Conservation (phyloP, 768 basidiomycete species). For the Tricholoma furcatifolium region DNA sequence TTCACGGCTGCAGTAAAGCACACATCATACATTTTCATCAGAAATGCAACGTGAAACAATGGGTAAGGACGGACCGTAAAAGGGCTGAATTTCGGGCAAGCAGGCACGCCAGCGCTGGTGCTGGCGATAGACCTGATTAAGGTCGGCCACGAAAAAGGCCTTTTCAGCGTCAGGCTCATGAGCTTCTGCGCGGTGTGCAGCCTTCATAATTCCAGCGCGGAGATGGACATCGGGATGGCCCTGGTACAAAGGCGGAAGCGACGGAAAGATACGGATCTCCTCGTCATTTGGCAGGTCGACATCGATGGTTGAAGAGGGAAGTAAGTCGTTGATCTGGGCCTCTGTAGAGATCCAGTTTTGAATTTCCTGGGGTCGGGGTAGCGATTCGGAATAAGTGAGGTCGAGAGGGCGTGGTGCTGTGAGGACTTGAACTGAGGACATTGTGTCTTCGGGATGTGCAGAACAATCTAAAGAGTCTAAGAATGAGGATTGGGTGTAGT, state of each 20-base stretch:
- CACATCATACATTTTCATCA: constrained; percentile 3
- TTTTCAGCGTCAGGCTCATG: constrained; percentile 77
- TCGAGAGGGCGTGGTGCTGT: constrained; percentile 33
- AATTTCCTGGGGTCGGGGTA: constrained; percentile 23
- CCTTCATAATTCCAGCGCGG: constrained; percentile 72
- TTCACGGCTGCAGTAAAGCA: constrained; percentile 71
- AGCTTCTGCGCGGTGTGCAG: constrained; percentile 47
- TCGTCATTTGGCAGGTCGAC: constrained; percentile 20
- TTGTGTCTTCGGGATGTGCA: constrained; percentile 31
- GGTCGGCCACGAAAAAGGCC: constrained; percentile 96
- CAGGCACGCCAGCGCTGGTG: constrained; percentile 77
- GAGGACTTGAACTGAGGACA: constrained; percentile 61
- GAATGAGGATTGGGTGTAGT: constrained; percentile 17
- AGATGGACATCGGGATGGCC: constrained; percentile 77
- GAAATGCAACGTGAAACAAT: not conserved
- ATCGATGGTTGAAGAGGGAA: constrained; percentile 56
- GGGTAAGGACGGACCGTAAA: constrained; percentile 70
- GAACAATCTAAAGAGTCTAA: constrained; percentile 25
- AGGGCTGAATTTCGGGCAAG: constrained; percentile 87
- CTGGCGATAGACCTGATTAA: constrained; percentile 83
- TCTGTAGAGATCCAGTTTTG: constrained; percentile 58
- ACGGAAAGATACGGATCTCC: constrained; percentile 50
- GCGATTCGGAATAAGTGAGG: constrained; percentile 24
- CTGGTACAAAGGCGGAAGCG: constrained; percentile 62
- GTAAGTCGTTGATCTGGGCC: constrained; percentile 31